phyloP scores from a whole-genome alignment of 306 rosid species.

The cucumber (Cucumis sativus) region DNA sequence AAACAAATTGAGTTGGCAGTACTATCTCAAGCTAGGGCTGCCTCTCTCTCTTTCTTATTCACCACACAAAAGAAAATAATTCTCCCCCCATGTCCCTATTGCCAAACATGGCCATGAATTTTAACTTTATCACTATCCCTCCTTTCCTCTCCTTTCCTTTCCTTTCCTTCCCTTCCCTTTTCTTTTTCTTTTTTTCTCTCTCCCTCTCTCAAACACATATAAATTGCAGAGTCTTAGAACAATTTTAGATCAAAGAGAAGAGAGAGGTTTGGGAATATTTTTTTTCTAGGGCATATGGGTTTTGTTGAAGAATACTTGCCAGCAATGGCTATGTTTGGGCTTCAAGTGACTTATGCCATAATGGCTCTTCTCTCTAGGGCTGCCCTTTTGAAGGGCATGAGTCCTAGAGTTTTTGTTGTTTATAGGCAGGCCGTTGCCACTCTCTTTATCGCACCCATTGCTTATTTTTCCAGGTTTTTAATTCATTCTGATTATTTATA shows the following conservation, averaged over 20 bases:
- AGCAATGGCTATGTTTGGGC: constrained; percentile 31
- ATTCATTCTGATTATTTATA: too few species aligned
- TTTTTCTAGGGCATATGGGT: constrained; percentile 17
- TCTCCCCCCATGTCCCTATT: not conserved
- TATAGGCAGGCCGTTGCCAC: constrained; percentile 65
- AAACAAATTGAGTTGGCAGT: not conserved
- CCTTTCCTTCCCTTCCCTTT: too few species aligned
- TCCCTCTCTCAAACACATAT: not conserved
- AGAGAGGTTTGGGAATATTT: not conserved
- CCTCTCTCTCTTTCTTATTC: not conserved
- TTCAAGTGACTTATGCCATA: constrained; percentile 41
- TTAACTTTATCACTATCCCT: too few species aligned
- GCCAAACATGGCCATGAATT: not conserved
- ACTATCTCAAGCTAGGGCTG: not conserved
- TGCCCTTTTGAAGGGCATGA: constrained; percentile 57
- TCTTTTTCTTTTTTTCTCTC: too few species aligned
- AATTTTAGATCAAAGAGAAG: not conserved
- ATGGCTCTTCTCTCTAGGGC: constrained; percentile 49
- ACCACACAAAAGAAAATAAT: not conserved
- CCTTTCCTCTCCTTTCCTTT: too few species aligned
- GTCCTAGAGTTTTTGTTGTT: constrained; percentile 42
- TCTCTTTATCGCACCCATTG: constrained; percentile 35
- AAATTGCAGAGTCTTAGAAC: not conserved
- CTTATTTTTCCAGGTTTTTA: constrained; percentile 12
- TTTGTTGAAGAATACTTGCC: constrained; percentile 25